A percentile compares a stretch with the other conserved stretches of the same genome.
These are phyloP conservation scores for Talaromyces sp. DNA, from an alignment of 2,329 filamentous ascomycete genomes.

Conservation along the genomic window DNA sequence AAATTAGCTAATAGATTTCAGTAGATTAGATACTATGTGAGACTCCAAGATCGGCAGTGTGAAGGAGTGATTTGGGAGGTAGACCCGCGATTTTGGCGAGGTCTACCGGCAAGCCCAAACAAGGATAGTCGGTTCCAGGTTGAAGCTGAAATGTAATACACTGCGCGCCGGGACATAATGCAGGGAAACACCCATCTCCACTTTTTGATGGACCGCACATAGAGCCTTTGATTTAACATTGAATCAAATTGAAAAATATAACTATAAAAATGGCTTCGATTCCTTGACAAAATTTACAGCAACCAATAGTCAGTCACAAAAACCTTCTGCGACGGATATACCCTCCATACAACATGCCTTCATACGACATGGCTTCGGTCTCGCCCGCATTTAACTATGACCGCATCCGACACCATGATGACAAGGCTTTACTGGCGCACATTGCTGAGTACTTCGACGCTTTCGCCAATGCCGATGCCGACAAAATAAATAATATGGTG, in stretches of 20 bases:
- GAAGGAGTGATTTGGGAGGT: too few species aligned
- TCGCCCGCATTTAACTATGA: not conserved
- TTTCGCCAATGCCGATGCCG: not conserved
- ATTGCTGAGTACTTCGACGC: constrained; percentile 3
- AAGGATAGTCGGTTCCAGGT: too few species aligned
- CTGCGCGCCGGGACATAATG: too few species aligned
- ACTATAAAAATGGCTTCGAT: constrained; percentile 3
- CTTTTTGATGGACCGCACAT: not conserved
- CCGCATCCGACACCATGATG: not conserved
- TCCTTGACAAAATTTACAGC: constrained; percentile 1
- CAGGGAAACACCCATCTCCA: too few species aligned
- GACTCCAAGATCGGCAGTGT: too few species aligned
- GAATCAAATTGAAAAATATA: not conserved
- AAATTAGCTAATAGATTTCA: too few species aligned
- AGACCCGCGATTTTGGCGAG: too few species aligned
- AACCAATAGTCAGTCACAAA: not conserved
- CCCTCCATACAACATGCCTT: not conserved
- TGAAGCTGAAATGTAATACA: too few species aligned
- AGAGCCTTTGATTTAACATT: not conserved
- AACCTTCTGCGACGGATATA: too few species aligned
- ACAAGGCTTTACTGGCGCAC: constrained; percentile 1
- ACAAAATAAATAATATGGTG: constrained; percentile 4
- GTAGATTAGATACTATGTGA: too few species aligned
- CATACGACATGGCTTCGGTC: not conserved
- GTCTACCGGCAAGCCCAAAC: too few species aligned